A percentile compares a stretch with the other conserved stretches of the same genome.
These are phyloP conservation scores for Ensete glaucum DNA, from an alignment of 176 grass and related monocot species.

Conservation along the genomic window DNA sequence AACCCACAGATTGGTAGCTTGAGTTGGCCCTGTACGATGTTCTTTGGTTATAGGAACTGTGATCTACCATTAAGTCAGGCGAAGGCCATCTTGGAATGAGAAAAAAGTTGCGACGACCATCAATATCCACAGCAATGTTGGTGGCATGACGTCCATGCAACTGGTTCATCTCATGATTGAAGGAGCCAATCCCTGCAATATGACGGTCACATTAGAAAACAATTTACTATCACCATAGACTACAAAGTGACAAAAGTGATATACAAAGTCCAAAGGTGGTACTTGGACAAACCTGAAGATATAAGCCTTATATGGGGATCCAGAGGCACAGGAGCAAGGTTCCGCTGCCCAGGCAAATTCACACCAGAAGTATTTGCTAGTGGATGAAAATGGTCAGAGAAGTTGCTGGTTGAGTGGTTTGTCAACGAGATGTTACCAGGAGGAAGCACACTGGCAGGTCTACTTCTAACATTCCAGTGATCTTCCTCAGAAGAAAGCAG, in stretches of 20 bases:
- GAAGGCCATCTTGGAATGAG: neutral
- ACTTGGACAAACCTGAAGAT: slow-evolving; percentile 13
- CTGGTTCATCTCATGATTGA: slow-evolving; percentile 4
- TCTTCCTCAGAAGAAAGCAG: neutral
- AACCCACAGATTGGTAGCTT: neutral
- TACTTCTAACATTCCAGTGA: slow-evolving; percentile 3
- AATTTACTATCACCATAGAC: neutral
- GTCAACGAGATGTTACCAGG: slow-evolving; percentile 1
- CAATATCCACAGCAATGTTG: neutral
- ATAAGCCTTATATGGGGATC: neutral
- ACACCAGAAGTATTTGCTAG: slow-evolving; percentile 6
- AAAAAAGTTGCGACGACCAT: neutral
- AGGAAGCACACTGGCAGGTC: neutral
- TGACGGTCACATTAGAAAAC: neutral
- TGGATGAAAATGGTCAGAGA: neutral
- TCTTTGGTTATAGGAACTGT: neutral
- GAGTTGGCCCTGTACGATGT: neutral
- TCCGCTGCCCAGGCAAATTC: neutral
- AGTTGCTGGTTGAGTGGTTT: neutral
- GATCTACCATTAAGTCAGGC: neutral
- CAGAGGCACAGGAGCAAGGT: neutral
- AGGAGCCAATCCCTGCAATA: neutral
- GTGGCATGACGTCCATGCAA: neutral
- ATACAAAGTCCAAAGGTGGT: neutral
- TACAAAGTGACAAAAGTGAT: neutral